Percentiles rank a stretch among this genome's conserved stretches.
Evolutionary conservation across 306 rosid species (phyloP).

Genomic region (Hippophae rhamnoides): DNA sequence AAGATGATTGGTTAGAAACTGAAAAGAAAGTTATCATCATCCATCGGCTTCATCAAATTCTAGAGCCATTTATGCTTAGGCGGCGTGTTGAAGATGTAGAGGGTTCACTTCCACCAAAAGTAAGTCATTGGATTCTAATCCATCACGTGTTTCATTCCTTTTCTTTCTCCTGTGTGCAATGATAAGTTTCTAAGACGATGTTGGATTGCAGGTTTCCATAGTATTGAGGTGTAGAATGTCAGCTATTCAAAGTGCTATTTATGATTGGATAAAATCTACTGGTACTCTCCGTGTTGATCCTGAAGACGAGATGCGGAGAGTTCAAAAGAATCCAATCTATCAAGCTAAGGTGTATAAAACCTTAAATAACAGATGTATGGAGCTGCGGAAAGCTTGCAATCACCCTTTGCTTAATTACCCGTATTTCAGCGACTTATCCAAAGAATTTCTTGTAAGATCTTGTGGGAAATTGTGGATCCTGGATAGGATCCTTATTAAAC

Average conservation of each 20-base stretch:
- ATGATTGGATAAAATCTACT: conserved; percentile 93
- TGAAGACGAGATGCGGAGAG: conserved; percentile 64
- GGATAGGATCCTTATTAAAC: conserved; percentile 87
- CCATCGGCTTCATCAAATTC: conserved; percentile 98
- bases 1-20: conserved; percentile 98
- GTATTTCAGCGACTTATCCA: conserved; percentile 47
- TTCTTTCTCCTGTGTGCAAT: conserved; percentile 8
- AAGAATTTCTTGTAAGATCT: conserved; percentile 63
- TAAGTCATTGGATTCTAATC: conserved; percentile 24
- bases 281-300: conserved; percentile 98
- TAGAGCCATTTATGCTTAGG: conserved; percentile 98
- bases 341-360: conserved; percentile 72
- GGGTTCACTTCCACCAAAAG: conserved; percentile 97
- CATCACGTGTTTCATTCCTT: conserved; percentile 5
- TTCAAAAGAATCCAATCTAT: conserved; percentile 60
- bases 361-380: conserved; percentile 94
- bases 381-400: conserved; percentile 91
- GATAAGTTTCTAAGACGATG: conserved; percentile 21
- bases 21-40: conserved; percentile 91
- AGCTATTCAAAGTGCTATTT: conserved; percentile 81
- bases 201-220: conserved; percentile 67
- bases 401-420: conserved; percentile 92
- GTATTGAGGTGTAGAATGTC: conserved; percentile 89
- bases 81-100: conserved; percentile 99
- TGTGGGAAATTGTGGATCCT: conserved; percentile 97